Base-by-base conservation (phyloP, 1,139 yeast genomes). In the Maudiozyma humilis region DNA sequence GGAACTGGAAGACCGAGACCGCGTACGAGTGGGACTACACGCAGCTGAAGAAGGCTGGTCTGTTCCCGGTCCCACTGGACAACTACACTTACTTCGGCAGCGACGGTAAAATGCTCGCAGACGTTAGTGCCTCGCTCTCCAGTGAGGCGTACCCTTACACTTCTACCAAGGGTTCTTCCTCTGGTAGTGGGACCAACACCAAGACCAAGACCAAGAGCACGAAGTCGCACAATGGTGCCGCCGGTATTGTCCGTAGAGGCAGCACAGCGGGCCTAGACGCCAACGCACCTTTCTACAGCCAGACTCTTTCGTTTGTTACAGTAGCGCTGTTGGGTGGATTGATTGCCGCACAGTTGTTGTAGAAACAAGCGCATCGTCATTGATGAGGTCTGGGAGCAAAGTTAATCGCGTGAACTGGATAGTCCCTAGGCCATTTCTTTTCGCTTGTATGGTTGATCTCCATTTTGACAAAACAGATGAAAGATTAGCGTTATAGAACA, bases 1-100 rank as follows among this genome's bases (percentile, higher is more conserved):
- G 85, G 86, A 76, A 79, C 57, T 79, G 75, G 70, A 79, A 79
- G 61, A 78, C 84, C 2, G 85, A 79, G 56, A 65, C 64, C 42
- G 68, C 78, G 5, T 67, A 75, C 31, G 84, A 78, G 60, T 79
- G 85, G 85, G 84, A 78, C 56, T 76, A 77, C 60, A 57, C 67
- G 51, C 64, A 72, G 48, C 68, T 81, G 49, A 71, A 74, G 10
- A 62, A 68, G 16, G 60, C 71, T 31, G 71, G 65, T 3, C 60
- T 81, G 44, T 75, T 81, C 63, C 88, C 88, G 0, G 76, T 71
- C 47, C 87, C 87, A 2, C 70, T 81, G n/a, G 49, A 58, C 33
- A 58, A 62, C 42, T 64, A 51, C 44, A 55, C 56, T 12, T 64
- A 60, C 46, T 63, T 60, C 45, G 47, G 48, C 20, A 27, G 49